phyloP scores from a whole-genome alignment of 2,329 filamentous ascomycete genomes.

The Clarireedia monteithiana region DNA sequence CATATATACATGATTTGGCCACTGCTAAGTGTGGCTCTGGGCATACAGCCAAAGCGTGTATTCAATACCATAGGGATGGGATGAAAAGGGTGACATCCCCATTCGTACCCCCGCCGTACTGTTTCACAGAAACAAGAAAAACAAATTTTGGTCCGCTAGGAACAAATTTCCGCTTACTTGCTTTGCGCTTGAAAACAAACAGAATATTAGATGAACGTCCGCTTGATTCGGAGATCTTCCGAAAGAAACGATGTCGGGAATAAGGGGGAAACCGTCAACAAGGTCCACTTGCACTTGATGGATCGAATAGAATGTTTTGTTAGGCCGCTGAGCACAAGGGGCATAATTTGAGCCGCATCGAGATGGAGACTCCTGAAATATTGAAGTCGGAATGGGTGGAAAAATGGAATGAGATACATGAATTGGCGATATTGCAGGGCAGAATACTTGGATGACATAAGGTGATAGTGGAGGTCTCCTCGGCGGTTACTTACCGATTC shows the following conservation, averaged over 20 bases:
- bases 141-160: neutral
- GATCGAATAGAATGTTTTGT: neutral
- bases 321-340: neutral
- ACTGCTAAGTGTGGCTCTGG: neutral
- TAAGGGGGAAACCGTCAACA: neutral
- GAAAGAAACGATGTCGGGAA: neutral
- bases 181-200: neutral
- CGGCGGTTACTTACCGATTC: too few species aligned
- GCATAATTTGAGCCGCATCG: too few species aligned
- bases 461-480: too few species aligned
- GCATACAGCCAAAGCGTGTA: neutral
- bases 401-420: too few species aligned
- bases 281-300: neutral
- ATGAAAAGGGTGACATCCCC: neutral
- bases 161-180: neutral
- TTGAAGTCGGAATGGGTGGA: too few species aligned
- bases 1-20: constrained; percentile 1
- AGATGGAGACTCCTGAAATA: too few species aligned
- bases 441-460: too few species aligned
- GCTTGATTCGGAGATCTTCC: neutral
- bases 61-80: neutral
- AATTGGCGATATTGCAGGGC: too few species aligned
- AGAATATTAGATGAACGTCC: neutral
- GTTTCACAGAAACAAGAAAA: neutral
- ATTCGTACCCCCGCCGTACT: neutral